A percentile compares a stretch with the other conserved stretches of the same genome.
These are phyloP conservation scores for Ochetophila trinervis DNA, from an alignment of 306 rosid species.

Conservation along the genomic window DNA sequence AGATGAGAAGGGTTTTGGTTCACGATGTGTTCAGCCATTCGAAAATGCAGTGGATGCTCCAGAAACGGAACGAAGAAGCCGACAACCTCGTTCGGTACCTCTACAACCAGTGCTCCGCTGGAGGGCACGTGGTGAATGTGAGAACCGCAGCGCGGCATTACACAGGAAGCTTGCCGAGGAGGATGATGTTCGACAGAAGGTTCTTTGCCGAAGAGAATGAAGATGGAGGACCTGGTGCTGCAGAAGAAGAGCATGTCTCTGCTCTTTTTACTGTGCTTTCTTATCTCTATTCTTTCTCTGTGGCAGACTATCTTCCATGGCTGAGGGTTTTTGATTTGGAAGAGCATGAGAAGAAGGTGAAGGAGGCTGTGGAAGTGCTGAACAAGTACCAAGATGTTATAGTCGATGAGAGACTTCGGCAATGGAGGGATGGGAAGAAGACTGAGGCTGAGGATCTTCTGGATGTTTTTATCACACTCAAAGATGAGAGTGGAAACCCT, in stretches of 20 bases:
- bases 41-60: constrained; percentile 20
- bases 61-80: constrained; percentile 39
- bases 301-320: constrained; percentile 42
- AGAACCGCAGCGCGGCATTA: constrained; percentile 28
- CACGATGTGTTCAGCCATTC: constrained; percentile 8
- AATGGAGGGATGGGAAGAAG: constrained; percentile 35
- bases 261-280: constrained; percentile 23
- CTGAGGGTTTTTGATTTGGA: constrained; percentile 38
- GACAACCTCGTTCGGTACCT: constrained; percentile 34
- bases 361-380: constrained; percentile 13
- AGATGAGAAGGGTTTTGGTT: constrained; percentile 18
- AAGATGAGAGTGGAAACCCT: constrained; percentile 23
- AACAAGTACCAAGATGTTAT: constrained; percentile 33
- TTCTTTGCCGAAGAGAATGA: constrained; percentile 30
- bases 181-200: constrained; percentile 29
- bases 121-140: constrained; percentile 21
- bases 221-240: constrained; percentile 42
- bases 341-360: constrained; percentile 22
- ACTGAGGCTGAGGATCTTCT: constrained; percentile 30
- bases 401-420: constrained; percentile 26
- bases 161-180: constrained; percentile 28
- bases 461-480: constrained; percentile 39
- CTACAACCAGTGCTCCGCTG: constrained; percentile 13
- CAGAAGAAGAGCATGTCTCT: constrained; percentile 35
- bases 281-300: constrained; percentile 21